phyloP scores from a whole-genome alignment of 2,329 filamentous ascomycete species.

The Fonsecaea pedrosoi region DNA sequence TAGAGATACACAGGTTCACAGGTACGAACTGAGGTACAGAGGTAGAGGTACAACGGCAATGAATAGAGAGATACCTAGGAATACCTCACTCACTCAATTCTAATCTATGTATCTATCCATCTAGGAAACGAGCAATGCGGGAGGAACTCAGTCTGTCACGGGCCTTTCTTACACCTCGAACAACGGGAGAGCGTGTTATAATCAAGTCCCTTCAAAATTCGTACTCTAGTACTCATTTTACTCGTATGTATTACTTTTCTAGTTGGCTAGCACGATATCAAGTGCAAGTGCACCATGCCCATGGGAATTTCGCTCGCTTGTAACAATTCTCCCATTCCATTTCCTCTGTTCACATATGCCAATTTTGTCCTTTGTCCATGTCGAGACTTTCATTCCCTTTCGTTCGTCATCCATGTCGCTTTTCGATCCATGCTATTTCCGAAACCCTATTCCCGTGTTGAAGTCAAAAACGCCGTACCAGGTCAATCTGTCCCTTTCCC shows the following conservation, averaged over 20 bases:
- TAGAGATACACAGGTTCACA: no score
- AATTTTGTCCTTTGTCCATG: background rate
- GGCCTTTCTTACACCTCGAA: no score
- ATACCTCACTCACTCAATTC: no score
- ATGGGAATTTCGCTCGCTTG: background rate
- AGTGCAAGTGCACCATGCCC: background rate
- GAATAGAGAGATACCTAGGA: no score
- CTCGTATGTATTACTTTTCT: background rate
- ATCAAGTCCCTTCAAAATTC: no score
- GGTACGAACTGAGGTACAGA: no score
- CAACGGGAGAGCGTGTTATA: no score
- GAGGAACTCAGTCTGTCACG: no score
- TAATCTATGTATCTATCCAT: no score
- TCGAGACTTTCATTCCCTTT: conserved; percentile 4
- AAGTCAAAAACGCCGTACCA: background rate
- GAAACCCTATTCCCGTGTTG: background rate
- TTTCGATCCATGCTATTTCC: background rate
- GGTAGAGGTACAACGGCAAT: no score
- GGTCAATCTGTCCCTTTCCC: background rate
- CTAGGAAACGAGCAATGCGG: no score
- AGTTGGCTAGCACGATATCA: background rate
- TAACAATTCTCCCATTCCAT: background rate
- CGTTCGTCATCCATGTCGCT: background rate
- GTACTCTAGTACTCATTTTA: background rate
- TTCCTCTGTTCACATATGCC: no score